Evolutionary conservation across 345 rosid genomes (phyloP), one percentile per base, ranked within the genome.

Genomic region (Aegle marmelos): DNA sequence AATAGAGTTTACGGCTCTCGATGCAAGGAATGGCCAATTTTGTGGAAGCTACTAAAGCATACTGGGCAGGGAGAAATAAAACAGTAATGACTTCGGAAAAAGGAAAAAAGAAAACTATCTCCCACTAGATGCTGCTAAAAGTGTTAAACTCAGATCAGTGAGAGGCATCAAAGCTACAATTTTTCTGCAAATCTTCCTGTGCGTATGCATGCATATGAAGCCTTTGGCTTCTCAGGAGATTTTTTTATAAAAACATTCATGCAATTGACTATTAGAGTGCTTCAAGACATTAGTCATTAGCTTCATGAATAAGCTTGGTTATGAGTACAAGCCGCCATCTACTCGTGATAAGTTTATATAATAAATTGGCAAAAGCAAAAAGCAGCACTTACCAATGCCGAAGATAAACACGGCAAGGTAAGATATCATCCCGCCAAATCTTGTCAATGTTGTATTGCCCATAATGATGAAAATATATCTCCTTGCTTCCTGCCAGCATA

Each of bases 341-440:
- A 48, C 22, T 7, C 17, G 3, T 27, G 6, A 53, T 19, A 8
- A 27, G 16, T 19, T 30, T 13, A 22, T 14, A 7, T 6, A 56
- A 57, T 2, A 72, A n/a, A 36, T 57, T 57, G n/a, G 65, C 39
- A 16, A 1, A 48, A 5, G 36, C 7, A 73, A 41, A 45, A 81
- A 25, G 11, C 4, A 79, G 75, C 36, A 41, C 82, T 70, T 83
- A 94, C 99, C 97, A 93, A 77, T 96, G 99, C 70, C 98, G 88
- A 73, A 96, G 92, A 83, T 96, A 96, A 78, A 87, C 81, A 66
- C 97, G 98, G 39, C 98, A 96, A 78, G 98, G 98, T 61, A 93
- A 90, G 79, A 92, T 85, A 65, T 93, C 98, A 71, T 93, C 98
- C 31, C 89, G 83, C 98, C 98, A 95, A 79, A 95, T 93, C 88